Evolutionary conservation across 2,329 filamentous ascomycete genomes (phyloP).

Genomic region (Zymoseptoria brevis): DNA sequence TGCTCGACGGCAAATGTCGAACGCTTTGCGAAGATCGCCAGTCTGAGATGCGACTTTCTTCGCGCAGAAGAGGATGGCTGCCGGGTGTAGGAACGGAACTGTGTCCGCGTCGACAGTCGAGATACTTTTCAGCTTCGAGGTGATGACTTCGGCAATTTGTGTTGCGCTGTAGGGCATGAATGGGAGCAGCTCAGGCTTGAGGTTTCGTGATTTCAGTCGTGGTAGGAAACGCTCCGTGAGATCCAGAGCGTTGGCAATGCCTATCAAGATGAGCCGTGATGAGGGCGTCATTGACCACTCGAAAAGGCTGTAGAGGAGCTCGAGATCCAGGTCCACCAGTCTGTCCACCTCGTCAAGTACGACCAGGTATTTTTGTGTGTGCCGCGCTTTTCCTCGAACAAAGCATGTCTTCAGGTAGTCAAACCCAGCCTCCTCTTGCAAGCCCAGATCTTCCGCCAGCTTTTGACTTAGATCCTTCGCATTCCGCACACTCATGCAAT

Average conservation of each 20-base stretch:
- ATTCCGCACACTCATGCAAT: constrained; percentile 93
- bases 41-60: constrained; percentile 93
- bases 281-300: constrained; percentile 84
- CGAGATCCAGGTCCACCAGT: constrained; percentile 77
- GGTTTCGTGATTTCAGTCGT: constrained; percentile 81
- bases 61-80: constrained; percentile 86
- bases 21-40: constrained; percentile 87
- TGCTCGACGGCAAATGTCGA: constrained; percentile 84
- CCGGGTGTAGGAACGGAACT: constrained; percentile 85
- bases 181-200: constrained; percentile 81
- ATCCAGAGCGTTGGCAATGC: constrained; percentile 93
- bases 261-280: constrained; percentile 75
- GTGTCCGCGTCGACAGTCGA: constrained; percentile 31
- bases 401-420: constrained; percentile 64
- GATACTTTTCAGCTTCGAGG: constrained; percentile 68
- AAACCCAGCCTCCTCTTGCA: constrained; percentile 56
- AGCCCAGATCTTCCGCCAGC: constrained; percentile 61
- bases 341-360: constrained; percentile 94
- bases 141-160: constrained; percentile 84
- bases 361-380: constrained; percentile 61
- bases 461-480: constrained; percentile 78
- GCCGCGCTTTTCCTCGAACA: constrained; percentile 48
- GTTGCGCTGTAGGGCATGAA: constrained; percentile 86
- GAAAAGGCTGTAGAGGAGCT: constrained; percentile 87
- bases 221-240: constrained; percentile 92